Percentiles rank a stretch among this genome's conserved stretches.
Conservation (phyloP, 148 eudicot species). For the Arctostaphylos glauca region DNA sequence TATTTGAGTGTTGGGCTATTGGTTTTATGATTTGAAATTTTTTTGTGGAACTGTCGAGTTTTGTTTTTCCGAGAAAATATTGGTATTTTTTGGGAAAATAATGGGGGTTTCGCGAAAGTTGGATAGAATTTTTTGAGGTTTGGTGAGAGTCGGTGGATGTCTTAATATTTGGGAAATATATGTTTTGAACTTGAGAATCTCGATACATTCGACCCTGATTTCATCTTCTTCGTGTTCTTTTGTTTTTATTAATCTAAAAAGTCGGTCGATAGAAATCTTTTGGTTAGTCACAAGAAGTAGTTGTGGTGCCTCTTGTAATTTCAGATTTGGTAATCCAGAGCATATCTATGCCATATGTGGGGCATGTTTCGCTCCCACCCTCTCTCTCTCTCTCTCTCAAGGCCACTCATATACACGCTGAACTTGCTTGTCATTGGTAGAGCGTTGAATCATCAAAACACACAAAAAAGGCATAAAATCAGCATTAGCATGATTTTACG, state of each 20-base stretch:
- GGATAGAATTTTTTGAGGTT: background rate
- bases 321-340: background rate
- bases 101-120: background rate
- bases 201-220: background rate
- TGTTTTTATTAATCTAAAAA: background rate
- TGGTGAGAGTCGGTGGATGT: background rate
- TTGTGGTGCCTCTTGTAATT: background rate
- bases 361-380: background rate
- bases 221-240: background rate
- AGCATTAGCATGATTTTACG: background rate
- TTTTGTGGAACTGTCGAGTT: background rate
- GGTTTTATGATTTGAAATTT: background rate
- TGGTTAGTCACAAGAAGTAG: background rate
- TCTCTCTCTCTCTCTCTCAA: background rate
- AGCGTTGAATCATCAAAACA: background rate
- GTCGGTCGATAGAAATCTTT: background rate
- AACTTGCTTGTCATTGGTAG: background rate
- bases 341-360: background rate
- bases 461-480: background rate
- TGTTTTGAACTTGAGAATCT: background rate
- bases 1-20: background rate
- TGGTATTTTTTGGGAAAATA: background rate
- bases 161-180: background rate
- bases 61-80: background rate
- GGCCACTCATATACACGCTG: background rate